These are phyloP conservation scores for Phoma sp. DNA, from an alignment of 2,329 filamentous ascomycete species.

Conservation along the genomic window DNA sequence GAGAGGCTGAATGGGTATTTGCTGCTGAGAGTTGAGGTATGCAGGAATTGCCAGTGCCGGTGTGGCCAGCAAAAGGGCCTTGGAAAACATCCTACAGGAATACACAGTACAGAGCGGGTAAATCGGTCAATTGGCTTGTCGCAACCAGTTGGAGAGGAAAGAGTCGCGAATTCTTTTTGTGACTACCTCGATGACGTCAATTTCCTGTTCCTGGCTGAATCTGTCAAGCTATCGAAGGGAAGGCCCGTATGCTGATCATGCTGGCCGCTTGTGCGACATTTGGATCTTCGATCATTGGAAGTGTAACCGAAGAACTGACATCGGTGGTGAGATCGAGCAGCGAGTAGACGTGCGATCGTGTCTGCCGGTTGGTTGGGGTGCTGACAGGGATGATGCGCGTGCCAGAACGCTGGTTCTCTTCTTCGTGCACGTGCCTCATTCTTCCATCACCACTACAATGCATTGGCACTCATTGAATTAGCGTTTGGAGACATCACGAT, in stretches of 20 bases:
- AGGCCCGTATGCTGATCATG: neutral
- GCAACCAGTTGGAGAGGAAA: constrained; percentile 5
- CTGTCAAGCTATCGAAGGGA: constrained; percentile 11
- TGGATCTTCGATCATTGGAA: too few species aligned
- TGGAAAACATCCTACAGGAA: constrained; percentile 14
- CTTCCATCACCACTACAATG: too few species aligned
- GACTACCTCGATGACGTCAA: constrained; percentile 11
- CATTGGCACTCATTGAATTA: too few species aligned
- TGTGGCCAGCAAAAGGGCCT: constrained; percentile 27
- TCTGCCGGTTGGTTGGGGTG: too few species aligned
- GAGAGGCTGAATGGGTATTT: constrained; percentile 30
- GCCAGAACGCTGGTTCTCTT: too few species aligned
- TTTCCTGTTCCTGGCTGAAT: constrained; percentile 9
- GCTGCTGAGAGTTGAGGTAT: constrained; percentile 16
- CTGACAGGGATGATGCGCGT: too few species aligned
- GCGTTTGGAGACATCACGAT: too few species aligned
- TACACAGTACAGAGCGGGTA: neutral
- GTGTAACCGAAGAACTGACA: too few species aligned
- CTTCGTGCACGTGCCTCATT: too few species aligned
- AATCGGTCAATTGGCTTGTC: constrained; percentile 7
- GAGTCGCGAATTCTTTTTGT: constrained; percentile 3
- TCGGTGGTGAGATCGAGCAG: too few species aligned
- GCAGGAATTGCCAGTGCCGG: constrained; percentile 32
- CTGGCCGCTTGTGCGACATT: neutral
- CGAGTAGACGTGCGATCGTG: too few species aligned